Evolutionary conservation across 257 asterid species (phyloP).

Genomic region (Primulina eburnea): DNA sequence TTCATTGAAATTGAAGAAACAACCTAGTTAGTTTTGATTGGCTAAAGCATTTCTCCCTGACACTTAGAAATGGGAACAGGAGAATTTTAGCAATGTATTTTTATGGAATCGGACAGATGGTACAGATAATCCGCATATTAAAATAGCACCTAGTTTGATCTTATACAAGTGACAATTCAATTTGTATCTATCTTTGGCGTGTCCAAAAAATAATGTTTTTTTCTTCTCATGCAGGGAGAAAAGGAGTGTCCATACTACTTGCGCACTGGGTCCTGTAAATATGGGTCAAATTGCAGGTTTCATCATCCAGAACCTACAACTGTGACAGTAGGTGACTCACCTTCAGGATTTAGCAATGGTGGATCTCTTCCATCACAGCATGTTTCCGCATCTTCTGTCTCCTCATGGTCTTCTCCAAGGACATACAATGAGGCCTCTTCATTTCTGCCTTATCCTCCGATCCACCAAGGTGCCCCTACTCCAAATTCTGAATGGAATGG

Average conservation of each 20-base stretch:
- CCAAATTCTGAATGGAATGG: constrained; percentile 69
- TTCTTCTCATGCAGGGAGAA: constrained; percentile 51
- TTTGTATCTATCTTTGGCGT: background rate
- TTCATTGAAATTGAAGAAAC: background rate
- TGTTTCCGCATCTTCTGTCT: constrained; percentile 43
- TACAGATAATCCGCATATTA: constrained; percentile 2
- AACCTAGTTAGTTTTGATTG: background rate
- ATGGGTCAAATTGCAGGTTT: constrained; percentile 75
- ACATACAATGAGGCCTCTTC: constrained; percentile 46
- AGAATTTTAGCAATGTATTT: constrained; percentile 8
- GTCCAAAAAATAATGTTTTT: constrained; percentile 15
- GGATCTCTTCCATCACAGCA: constrained; percentile 57
- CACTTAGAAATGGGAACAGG: background rate
- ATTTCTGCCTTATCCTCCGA: constrained; percentile 49
- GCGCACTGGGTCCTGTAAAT: constrained; percentile 90
- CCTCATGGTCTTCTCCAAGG: constrained; percentile 72
- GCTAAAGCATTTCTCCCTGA: background rate
- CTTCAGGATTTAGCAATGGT: constrained; percentile 55
- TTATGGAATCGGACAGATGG: background rate
- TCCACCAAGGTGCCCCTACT: constrained; percentile 38
- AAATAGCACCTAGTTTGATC: constrained; percentile 6
- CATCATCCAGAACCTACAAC: constrained; percentile 86
- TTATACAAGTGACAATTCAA: constrained; percentile 9
- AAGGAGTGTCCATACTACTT: constrained; percentile 83
- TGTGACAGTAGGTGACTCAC: constrained; percentile 51